phyloP scores from a whole-genome alignment of 768 basidiomycete genomes.

The Pisolithus marmoratus region DNA sequence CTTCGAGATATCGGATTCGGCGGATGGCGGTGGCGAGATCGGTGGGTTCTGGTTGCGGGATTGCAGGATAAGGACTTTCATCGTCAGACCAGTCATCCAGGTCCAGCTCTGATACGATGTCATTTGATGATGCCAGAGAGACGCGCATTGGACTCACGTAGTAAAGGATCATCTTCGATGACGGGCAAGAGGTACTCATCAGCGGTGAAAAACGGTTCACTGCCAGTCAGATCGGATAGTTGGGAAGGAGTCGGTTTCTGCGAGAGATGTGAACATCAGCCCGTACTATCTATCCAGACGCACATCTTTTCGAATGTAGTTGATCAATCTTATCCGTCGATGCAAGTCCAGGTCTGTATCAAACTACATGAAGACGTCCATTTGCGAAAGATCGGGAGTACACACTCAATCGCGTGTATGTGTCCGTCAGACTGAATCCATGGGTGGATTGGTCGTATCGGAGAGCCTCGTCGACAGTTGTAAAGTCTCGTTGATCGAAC shows the following conservation, averaged over 20 bases:
- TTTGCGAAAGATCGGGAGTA: background rate
- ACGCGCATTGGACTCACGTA: conserved; percentile 50
- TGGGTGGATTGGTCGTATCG: conserved; percentile 55
- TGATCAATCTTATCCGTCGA: conserved; percentile 75
- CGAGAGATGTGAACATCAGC: background rate
- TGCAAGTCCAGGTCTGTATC: conserved; percentile 69
- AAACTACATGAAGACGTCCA: conserved; percentile 1
- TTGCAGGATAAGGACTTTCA: conserved; percentile 30
- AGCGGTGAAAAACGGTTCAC: conserved; percentile 58
- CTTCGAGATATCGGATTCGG: conserved; percentile 56
- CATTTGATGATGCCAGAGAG: conserved; percentile 4
- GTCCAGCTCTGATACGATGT: conserved; percentile 47
- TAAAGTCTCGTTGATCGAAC: conserved; percentile 62
- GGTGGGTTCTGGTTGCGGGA: conserved; percentile 9
- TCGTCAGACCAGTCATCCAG: conserved; percentile 74
- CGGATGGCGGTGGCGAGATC: conserved; percentile 31
- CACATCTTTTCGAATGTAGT: conserved; percentile 80
- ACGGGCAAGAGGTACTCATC: conserved; percentile 82
- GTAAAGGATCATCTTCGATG: conserved; percentile 80
- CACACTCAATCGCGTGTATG: conserved; percentile 53
- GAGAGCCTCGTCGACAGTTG: conserved; percentile 54
- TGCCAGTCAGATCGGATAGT: conserved; percentile 44
- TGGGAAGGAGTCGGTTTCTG: conserved; percentile 51
- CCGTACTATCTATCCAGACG: background rate
- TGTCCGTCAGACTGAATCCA: conserved; percentile 55